Conservation (phyloP, 768 basidiomycete species). For the Tylopilus sp. region DNA sequence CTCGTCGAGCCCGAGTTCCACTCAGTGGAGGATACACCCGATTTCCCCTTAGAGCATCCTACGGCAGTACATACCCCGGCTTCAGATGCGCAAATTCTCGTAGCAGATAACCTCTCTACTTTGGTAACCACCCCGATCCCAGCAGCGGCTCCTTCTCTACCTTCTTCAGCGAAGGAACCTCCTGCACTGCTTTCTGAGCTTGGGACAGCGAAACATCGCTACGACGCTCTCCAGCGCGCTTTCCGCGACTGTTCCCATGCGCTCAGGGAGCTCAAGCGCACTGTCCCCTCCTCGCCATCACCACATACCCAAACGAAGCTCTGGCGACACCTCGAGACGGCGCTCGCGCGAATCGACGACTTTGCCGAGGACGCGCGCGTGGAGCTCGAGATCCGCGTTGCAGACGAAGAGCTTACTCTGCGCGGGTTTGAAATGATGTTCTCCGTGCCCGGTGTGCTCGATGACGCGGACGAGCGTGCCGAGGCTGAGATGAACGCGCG, state of each 20-base stretch:
- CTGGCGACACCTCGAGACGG: conserved; percentile 40
- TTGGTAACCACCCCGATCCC: neutral
- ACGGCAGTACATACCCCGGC: neutral
- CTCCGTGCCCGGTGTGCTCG: conserved; percentile 48
- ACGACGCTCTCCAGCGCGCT: conserved; percentile 55
- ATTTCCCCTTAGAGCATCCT: no score
- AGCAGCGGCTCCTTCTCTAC: neutral
- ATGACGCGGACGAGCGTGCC: conserved; percentile 17
- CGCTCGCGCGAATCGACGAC: conserved; percentile 63
- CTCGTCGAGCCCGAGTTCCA: no score
- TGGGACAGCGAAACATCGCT: conserved; percentile 44
- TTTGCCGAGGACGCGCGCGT: conserved; percentile 78
- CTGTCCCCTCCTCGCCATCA: conserved; percentile 11
- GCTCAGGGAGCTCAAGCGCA: conserved; percentile 52
- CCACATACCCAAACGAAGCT: neutral
- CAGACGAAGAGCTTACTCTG: conserved; percentile 65
- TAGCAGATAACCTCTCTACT: neutral
- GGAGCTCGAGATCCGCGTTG: conserved; percentile 74
- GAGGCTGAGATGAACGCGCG: conserved; percentile 49
- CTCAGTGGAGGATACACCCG: no score
- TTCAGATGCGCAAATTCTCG: neutral
- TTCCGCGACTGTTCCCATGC: conserved; percentile 71
- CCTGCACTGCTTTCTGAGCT: conserved; percentile 48
- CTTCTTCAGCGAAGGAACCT: neutral
- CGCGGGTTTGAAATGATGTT: conserved; percentile 71